Evolutionary conservation across 2,329 filamentous ascomycete genomes (phyloP), one percentile per base, ranked within the genome.

Genomic region (Cucurbitaria berberidis): DNA sequence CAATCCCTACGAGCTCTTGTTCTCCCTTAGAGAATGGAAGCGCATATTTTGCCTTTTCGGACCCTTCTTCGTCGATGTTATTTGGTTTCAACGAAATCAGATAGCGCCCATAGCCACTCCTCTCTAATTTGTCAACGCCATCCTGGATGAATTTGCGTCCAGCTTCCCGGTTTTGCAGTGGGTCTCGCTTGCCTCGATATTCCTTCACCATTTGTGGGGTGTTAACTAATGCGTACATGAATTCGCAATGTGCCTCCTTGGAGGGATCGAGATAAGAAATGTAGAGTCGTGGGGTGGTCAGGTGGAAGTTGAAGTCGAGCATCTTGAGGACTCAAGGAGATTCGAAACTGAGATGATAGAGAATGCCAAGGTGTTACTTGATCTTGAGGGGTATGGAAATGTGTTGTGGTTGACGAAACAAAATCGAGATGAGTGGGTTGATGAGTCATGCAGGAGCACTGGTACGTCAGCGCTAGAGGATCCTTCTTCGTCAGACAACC

Each of bases 221-320:
- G 11, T 53, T 55, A 21, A 51, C 27, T 3, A 62, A 44, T 4
- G 46, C 43, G 27, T 51, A 19, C 3, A 57, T 26, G 22, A 62
- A 68, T 22, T 54, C 50, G 49, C 58, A 56, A 21, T 65, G 63
- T 1, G 44, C 21, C 13, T 62, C 52, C 11, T 60, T 54, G 16
- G 48, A 41, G 5, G 66, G 57, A 15, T 62, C 24, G 48, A 59
- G 44, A 45, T 65, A 55, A 3, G 59, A 62, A 7, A 68, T 35
- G 36, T 62, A 52, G 13, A 68, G 55, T 1, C 66, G 66, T 0
- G 85, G 85, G 0, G 79, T 84, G 0, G 87, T 89, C 69, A 63
- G 74, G 2, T 90, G 84, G 81, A 90, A 89, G 73, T 86, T 80
- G 77, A 75, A 64, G 15, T 90, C 89, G 75, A 76, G 87, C 4